These are phyloP conservation scores for Beauveria sp. DNA, from an alignment of 2,329 filamentous ascomycete species.

Conservation along the genomic window DNA sequence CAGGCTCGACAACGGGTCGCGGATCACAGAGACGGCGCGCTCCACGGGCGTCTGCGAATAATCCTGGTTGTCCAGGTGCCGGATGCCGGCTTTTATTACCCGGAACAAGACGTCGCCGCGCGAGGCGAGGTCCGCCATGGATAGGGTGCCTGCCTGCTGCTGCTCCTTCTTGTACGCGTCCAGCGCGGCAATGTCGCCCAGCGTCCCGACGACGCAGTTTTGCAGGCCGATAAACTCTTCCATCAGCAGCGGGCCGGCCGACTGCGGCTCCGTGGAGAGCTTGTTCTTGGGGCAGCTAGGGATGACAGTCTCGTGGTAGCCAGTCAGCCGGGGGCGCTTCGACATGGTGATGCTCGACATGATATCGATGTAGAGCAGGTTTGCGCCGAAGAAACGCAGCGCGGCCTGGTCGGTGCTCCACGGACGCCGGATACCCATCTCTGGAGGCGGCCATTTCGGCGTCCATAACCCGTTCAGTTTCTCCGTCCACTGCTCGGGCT, in stretches of 20 bases:
- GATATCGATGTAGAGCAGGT: conserved; percentile 41
- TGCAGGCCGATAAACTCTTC: conserved; percentile 46
- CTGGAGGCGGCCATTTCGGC: conserved; percentile 26
- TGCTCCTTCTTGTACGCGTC: conserved; percentile 47
- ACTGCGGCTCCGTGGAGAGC: conserved; percentile 15
- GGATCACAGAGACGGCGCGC: conserved; percentile 11
- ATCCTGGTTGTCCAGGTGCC: conserved; percentile 20
- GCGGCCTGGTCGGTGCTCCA: conserved; percentile 39
- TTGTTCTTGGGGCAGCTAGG: conserved; percentile 19
- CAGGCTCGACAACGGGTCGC: conserved; percentile 18
- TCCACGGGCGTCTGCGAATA: background rate
- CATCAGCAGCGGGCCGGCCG: conserved; percentile 30
- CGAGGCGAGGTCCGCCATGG: conserved; percentile 35
- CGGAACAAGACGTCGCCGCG: conserved; percentile 35
- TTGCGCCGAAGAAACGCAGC: conserved; percentile 38
- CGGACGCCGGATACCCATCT: conserved; percentile 25
- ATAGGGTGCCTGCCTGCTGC: conserved; percentile 34
- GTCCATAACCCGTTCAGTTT: conserved; percentile 25
- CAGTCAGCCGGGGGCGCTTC: conserved; percentile 32
- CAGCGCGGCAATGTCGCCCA: conserved; percentile 46
- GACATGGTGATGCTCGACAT: conserved; percentile 40
- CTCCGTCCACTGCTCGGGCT: conserved; percentile 29
- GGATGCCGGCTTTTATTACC: conserved; percentile 26
- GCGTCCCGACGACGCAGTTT: conserved; percentile 48
- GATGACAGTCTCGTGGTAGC: conserved; percentile 34